These are phyloP conservation scores for Starmerella floricola DNA, from an alignment of 805 yeast species.

Conservation along the genomic window DNA sequence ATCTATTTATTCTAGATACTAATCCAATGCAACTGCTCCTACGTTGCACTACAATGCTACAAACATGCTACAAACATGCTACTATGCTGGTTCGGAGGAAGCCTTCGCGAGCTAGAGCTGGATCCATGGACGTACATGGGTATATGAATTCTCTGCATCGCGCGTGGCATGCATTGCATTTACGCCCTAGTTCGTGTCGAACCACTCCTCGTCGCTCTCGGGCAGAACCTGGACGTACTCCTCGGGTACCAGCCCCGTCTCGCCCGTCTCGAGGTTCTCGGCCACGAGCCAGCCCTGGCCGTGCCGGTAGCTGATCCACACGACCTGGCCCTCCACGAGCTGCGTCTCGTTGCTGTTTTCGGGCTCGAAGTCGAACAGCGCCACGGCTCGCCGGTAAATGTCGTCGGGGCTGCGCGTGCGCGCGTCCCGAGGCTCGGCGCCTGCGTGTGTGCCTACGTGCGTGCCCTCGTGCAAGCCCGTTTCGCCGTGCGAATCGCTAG, in stretches of 20 bases:
- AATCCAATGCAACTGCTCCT: no score
- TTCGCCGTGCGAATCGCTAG: background rate
- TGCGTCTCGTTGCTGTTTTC: conserved; percentile 89
- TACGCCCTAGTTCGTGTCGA: conserved; percentile 9
- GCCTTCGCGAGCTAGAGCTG: no score
- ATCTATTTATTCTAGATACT: no score
- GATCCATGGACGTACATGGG: no score
- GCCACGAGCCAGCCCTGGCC: conserved; percentile 99
- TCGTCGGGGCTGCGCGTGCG: conserved; percentile 26
- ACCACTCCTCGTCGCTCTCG: conserved; percentile 21
- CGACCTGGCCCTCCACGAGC: conserved; percentile 64
- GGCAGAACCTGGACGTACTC: conserved; percentile 61
- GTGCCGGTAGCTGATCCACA: conserved; percentile 79
- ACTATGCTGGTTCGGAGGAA: no score
- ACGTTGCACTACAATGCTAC: no score
- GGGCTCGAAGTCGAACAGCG: conserved; percentile 78
- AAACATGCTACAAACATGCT: no score
- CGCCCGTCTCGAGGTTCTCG: conserved; percentile 56
- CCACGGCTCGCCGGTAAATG: conserved; percentile 59
- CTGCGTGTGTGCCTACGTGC: background rate
- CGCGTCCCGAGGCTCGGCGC: background rate
- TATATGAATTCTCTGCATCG: no score
- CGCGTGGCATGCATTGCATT: no score
- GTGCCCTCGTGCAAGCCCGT: background rate
- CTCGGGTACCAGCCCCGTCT: conserved; percentile 89